Evolutionary conservation across 352 stramenopile species (phyloP).

Genomic region (Paralagenidium karlingii): DNA sequence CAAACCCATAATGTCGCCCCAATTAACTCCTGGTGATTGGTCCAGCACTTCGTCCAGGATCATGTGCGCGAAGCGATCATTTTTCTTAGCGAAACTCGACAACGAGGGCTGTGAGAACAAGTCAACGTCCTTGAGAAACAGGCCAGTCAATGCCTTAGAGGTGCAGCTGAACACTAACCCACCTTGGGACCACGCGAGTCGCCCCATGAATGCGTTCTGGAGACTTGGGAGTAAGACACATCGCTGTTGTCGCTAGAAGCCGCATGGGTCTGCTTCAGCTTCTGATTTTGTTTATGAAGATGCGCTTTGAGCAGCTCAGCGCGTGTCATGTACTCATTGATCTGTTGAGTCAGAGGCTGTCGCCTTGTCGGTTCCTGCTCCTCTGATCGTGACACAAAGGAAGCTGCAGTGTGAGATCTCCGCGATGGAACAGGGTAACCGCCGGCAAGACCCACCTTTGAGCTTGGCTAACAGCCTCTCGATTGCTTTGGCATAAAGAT

Average conservation of each 20-base stretch:
- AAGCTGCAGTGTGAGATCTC: no score
- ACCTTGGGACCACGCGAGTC: not conserved
- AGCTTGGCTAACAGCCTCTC: slow-evolving; percentile 59
- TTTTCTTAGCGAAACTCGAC: slow-evolving; percentile 32
- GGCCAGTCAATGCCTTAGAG: not conserved
- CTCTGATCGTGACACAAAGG: no score
- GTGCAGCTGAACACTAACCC: no score
- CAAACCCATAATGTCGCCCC: slow-evolving; percentile 74
- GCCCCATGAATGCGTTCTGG: no score
- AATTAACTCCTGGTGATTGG: slow-evolving; percentile 59
- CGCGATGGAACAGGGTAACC: no score
- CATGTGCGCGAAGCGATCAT: slow-evolving; percentile 50
- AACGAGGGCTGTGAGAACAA: no score
- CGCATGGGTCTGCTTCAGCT: no score
- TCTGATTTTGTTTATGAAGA: not conserved
- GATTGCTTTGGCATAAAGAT: slow-evolving; percentile 60
- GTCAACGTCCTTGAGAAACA: not conserved
- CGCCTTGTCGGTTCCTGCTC: no score
- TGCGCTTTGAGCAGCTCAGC: slow-evolving; percentile 52
- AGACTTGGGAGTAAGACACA: no score
- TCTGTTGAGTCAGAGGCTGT: no score
- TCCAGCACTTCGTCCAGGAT: slow-evolving; percentile 80
- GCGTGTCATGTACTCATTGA: slow-evolving; percentile 69
- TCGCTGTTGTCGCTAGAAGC: no score
- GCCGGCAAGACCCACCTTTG: slow-evolving; percentile 41